Evolutionary conservation across 169 alveolate species (phyloP).

Genomic region (Cryptosporidium canis): DNA sequence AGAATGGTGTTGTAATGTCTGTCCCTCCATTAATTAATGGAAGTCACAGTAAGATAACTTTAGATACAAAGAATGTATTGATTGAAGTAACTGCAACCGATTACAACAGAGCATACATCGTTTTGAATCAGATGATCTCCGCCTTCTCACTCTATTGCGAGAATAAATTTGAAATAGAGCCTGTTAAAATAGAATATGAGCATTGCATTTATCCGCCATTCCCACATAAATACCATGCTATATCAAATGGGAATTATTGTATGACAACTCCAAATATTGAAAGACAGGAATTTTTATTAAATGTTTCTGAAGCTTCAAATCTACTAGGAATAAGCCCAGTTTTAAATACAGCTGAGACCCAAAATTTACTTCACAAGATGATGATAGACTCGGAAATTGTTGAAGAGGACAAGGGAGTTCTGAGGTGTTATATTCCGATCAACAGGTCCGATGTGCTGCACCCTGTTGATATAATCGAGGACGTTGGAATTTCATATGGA

Average conservation of each 20-base stretch:
- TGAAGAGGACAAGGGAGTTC: constrained; percentile 41
- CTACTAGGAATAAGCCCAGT: constrained; percentile 57
- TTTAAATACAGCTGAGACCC: background rate
- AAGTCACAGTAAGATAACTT: constrained; percentile 93
- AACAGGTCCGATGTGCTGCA: constrained; percentile 93
- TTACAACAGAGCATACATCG: constrained; percentile 75
- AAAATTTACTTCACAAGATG: constrained; percentile 73
- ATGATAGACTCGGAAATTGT: constrained; percentile 79
- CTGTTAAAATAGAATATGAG: constrained; percentile 80
- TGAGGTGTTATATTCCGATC: constrained; percentile 86
- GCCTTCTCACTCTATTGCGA: constrained; percentile 86
- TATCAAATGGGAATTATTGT: constrained; percentile 2
- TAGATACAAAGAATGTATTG: constrained; percentile 92
- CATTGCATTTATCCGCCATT: constrained; percentile 13
- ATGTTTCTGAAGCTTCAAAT: constrained; percentile 77
- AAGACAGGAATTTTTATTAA: constrained; percentile 7
- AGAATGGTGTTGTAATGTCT: constrained; percentile 91
- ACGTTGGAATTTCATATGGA: constrained; percentile 95
- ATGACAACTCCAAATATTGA: constrained; percentile 26
- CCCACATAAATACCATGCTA: background rate
- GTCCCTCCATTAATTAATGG: constrained; percentile 99
- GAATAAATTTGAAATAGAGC: constrained; percentile 82
- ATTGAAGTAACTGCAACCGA: constrained; percentile 96
- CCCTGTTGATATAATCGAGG: constrained; percentile 96
- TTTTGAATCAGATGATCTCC: constrained; percentile 78